Percentiles rank a stretch among this genome's conserved stretches.
These are phyloP conservation scores for Penicillium vulpinum DNA, from an alignment of 2,329 filamentous ascomycete species.

Conservation along the genomic window DNA sequence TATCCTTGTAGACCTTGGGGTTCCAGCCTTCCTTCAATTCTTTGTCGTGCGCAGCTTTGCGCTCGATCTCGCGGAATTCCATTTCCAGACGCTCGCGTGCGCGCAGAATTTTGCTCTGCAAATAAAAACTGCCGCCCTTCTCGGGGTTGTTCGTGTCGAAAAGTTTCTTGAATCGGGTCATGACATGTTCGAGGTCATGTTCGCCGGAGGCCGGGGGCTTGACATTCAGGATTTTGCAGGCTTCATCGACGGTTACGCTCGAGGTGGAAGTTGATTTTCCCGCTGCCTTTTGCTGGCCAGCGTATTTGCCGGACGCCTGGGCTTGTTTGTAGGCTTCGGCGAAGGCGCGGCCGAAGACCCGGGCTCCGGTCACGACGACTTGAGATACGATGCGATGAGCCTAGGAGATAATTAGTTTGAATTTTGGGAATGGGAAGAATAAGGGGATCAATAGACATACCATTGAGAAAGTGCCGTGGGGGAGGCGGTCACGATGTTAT, in stretches of 20 bases:
- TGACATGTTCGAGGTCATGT: slow-evolving; percentile 74
- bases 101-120: slow-evolving; percentile 93
- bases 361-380: slow-evolving; percentile 84
- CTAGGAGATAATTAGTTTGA: slow-evolving; percentile 47
- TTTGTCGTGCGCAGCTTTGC: slow-evolving; percentile 71
- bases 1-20: slow-evolving; percentile 91
- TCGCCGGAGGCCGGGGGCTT: slow-evolving; percentile 79
- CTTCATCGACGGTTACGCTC: slow-evolving; percentile 91
- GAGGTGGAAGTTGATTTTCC: slow-evolving; percentile 60
- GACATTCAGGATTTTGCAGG: slow-evolving; percentile 95
- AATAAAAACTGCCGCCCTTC: slow-evolving; percentile 95
- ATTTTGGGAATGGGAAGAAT: background rate
- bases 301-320: slow-evolving; percentile 79
- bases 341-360: slow-evolving; percentile 91
- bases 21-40: slow-evolving; percentile 86
- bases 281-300: slow-evolving; percentile 64
- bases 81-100: slow-evolving; percentile 90
- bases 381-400: slow-evolving; percentile 93
- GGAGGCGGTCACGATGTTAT: slow-evolving; percentile 12
- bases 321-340: slow-evolving; percentile 95
- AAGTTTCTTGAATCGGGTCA: slow-evolving; percentile 86
- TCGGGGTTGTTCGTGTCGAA: slow-evolving; percentile 94
- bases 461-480: slow-evolving; percentile 24
- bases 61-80: slow-evolving; percentile 72
- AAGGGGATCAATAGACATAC: slow-evolving; percentile 16